Conservation (phyloP, 83 land plant species). For the Thuja plicata region DNA sequence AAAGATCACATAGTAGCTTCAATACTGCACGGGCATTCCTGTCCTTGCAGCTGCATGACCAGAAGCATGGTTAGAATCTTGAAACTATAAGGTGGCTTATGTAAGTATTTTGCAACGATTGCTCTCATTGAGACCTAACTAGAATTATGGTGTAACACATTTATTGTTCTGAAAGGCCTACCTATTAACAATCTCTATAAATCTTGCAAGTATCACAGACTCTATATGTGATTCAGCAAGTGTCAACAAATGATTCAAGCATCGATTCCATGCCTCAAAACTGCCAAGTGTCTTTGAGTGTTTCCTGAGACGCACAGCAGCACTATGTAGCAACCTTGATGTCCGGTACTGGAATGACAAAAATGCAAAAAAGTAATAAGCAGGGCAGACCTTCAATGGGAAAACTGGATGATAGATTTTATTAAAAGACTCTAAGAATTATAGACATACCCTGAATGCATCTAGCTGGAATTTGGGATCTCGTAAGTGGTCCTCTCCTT, state of each 20-base stretch:
- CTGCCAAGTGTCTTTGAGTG: slow-evolving; percentile 85
- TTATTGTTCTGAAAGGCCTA: slow-evolving; percentile 18
- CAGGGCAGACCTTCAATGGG: neutral
- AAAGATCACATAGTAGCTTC: slow-evolving; percentile 92
- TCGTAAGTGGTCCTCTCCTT: slow-evolving; percentile 80
- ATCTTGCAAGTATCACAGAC: slow-evolving; percentile 86
- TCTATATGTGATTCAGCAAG: slow-evolving; percentile 98
- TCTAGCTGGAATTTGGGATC: slow-evolving; percentile 92
- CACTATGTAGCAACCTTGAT: slow-evolving; percentile 89
- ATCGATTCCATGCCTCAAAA: slow-evolving; percentile 97
- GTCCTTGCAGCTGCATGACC: slow-evolving; percentile 71
- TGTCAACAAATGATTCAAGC: slow-evolving; percentile 89
- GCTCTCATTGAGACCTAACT: neutral
- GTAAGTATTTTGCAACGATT: neutral
- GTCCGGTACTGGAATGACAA: slow-evolving; percentile 82
- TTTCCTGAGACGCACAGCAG: slow-evolving; percentile 76
- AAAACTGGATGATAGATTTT: neutral
- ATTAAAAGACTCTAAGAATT: neutral
- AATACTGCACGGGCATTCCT: slow-evolving; percentile 52
- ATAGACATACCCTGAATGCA: slow-evolving; percentile 71
- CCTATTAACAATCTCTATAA: slow-evolving; percentile 82
- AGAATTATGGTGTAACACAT: neutral
- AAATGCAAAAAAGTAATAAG: neutral
- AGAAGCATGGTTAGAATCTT: slow-evolving; percentile 1
- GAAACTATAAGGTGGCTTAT: slow-evolving; percentile 5